Evolutionary conservation across 1,284 basidiomycete genomes (phyloP).

Genomic region (Chalciporus piperatoides): DNA sequence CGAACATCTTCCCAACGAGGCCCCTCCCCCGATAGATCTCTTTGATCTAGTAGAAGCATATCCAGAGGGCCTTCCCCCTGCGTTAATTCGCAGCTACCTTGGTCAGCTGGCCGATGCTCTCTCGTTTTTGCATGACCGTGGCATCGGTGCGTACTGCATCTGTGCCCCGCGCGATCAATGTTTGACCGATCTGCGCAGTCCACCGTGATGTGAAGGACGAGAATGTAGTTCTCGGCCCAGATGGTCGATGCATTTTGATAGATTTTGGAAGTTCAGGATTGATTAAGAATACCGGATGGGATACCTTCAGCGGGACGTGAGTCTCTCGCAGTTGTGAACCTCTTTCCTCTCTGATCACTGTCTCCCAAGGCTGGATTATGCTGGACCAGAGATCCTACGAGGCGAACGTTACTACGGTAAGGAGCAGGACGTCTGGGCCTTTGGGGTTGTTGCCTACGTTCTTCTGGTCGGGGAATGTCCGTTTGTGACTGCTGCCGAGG

Average conservation of each 20-base stretch:
- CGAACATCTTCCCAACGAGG: conserved; percentile 48
- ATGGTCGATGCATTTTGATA: conserved; percentile 85
- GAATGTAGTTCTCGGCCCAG: conserved; percentile 81
- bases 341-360: conserved; percentile 17
- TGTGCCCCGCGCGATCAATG: conserved; percentile 6
- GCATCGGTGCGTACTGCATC: conserved; percentile 59
- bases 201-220: conserved; percentile 99
- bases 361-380: conserved; percentile 80
- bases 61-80: conserved; percentile 80
- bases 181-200: conserved; percentile 46
- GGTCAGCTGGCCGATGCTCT: conserved; percentile 94
- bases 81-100: conserved; percentile 79
- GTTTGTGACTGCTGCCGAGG: conserved; percentile 83
- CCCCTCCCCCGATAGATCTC: conserved; percentile 71
- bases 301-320: conserved; percentile 93
- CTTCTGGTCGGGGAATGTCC: conserved; percentile 95
- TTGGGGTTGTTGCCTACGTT: conserved; percentile 97
- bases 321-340: conserved; percentile 31
- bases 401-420: conserved; percentile 95
- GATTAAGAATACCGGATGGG: conserved; percentile 82
- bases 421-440: conserved; percentile 98
- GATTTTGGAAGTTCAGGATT: conserved; percentile 95
- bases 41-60: conserved; percentile 94
- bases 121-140: conserved; percentile 86
- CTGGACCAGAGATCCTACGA: conserved; percentile 93